Evolutionary conservation across 2,329 filamentous ascomycete genomes (phyloP).

Genomic region (Atkinsonella texensis): DNA sequence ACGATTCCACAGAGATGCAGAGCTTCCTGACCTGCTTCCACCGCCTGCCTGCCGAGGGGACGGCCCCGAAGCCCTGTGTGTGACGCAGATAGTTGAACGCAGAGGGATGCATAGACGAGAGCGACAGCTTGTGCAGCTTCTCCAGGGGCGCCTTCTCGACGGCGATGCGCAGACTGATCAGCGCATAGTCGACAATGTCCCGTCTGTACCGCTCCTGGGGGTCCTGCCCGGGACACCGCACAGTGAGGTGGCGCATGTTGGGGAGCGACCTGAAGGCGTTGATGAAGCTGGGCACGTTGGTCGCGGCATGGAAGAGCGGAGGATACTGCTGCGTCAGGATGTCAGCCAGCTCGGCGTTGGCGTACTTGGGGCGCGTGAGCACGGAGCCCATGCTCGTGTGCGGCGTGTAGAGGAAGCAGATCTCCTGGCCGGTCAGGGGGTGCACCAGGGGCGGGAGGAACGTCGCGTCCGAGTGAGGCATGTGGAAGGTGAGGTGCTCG

Average conservation of each 20-base stretch:
- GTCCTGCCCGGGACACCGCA: constrained; percentile 65
- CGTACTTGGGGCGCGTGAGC: constrained; percentile 62
- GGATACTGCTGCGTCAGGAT: constrained; percentile 79
- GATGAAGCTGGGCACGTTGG: constrained; percentile 76
- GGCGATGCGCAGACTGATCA: constrained; percentile 76
- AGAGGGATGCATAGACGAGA: constrained; percentile 62
- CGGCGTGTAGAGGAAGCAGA: constrained; percentile 71
- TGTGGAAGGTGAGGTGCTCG: constrained; percentile 63
- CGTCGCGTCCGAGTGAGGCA: constrained; percentile 65
- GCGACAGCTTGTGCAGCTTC: constrained; percentile 55
- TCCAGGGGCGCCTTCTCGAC: constrained; percentile 60
- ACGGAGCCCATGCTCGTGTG: constrained; percentile 53
- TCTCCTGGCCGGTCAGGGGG: constrained; percentile 62
- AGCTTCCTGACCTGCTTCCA: constrained; percentile 72
- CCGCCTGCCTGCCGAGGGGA: constrained; percentile 56
- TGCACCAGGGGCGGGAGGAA: constrained; percentile 79
- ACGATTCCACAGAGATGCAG: constrained; percentile 59
- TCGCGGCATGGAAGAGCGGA: constrained; percentile 78
- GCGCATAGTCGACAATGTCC: constrained; percentile 73
- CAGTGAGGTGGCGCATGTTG: constrained; percentile 60
- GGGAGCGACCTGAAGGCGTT: constrained; percentile 56
- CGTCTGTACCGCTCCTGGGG: constrained; percentile 59
- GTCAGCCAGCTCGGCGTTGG: constrained; percentile 65
- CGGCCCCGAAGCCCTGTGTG: constrained; percentile 59
- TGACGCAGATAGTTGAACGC: constrained; percentile 70